A percentile compares a stretch with the other conserved stretches of the same genome.
Conservation (phyloP, 1,284 basidiomycete species). For the Apiotrichum sp. region DNA sequence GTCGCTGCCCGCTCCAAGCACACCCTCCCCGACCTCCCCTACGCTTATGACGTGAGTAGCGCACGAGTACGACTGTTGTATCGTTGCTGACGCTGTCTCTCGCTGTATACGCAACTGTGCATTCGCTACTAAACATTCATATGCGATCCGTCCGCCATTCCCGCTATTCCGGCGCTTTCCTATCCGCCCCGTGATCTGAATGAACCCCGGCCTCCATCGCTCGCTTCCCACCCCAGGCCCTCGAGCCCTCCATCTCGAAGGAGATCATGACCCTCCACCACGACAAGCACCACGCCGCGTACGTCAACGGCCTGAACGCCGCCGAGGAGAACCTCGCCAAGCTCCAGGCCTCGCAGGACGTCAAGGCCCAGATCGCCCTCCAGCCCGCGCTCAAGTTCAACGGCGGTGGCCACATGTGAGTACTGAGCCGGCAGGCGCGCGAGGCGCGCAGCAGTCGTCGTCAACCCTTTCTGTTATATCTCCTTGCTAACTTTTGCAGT, state of each 20-base stretch:
- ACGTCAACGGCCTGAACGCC: constrained; percentile 84
- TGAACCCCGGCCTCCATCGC: neutral
- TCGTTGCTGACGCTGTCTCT: too few species aligned
- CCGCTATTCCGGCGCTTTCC: too few species aligned
- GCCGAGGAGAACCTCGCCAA: constrained; percentile 75
- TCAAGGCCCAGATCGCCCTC: constrained; percentile 76
- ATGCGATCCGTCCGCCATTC: too few species aligned
- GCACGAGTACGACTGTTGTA: too few species aligned
- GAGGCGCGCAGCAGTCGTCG: too few species aligned
- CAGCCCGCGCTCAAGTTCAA: constrained; percentile 86
- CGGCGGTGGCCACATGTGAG: constrained; percentile 64
- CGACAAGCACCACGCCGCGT: constrained; percentile 90
- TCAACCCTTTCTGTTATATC: too few species aligned
- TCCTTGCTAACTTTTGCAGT: constrained; percentile 12
- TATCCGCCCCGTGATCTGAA: too few species aligned
- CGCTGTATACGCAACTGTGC: neutral
- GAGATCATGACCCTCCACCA: constrained; percentile 93
- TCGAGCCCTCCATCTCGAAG: constrained; percentile 55
- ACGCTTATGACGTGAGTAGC: constrained; percentile 71
- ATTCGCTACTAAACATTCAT: neutral
- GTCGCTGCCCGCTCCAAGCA: constrained; percentile 32
- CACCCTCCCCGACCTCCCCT: constrained; percentile 76
- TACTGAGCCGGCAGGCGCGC: neutral
- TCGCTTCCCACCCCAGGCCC: constrained; percentile 34
- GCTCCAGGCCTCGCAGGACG: constrained; percentile 51